Evolutionary conservation across 352 stramenopile species (phyloP), one percentile per base, ranked within the genome.

Genomic region (Thraustochytrium striatum): DNA sequence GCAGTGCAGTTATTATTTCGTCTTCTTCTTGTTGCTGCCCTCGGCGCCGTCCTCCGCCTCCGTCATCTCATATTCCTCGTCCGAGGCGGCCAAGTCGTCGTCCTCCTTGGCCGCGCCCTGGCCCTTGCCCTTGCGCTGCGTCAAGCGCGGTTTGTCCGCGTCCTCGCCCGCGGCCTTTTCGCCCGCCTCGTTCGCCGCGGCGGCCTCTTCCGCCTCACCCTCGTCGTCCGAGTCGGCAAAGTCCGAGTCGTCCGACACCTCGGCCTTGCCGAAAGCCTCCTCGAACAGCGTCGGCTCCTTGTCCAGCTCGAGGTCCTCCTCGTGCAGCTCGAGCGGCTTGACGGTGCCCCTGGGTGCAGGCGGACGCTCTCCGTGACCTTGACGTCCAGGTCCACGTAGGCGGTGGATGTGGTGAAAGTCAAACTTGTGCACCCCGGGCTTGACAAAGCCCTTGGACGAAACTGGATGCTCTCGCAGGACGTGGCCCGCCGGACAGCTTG

Each of bases 201-300:
- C 53, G 30, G 16, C 59, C 35, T 3, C 59, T 28, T 70, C 59
- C 3, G 21, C 13, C 25, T 65, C 57, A 32, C 3, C 30, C 52
- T 75, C 65, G 43, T 72, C 52, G 50, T 75, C 65, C n/a, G 33
- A 68, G 39, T 75, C 65, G 5, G 65, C 65, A 75, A 75, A 75
- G 36, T 75, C 65, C 25, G 65, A 75, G 65, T 75, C 65, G 30
- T 75, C 65, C 16, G 44, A 39, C 41, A 38, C 11, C 16, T 8
- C n/a, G 35, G 65, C 44, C 52, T 61, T 75, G 19, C 65, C 65
- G 36, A 75, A 80, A 47, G 58, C 95, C 85, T 99, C 94, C 86
- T 99, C 96, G 84, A 99, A 99, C 78, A 99, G 86, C 43, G 95
- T 99, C 25, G 96, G 95, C 85, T 99, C 96, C 82, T 99, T 98